Evolutionary conservation across 108 stramenopile genomes (phyloP), one percentile per base, ranked within the genome.

Genomic region (Cyclotella kingstonii): DNA sequence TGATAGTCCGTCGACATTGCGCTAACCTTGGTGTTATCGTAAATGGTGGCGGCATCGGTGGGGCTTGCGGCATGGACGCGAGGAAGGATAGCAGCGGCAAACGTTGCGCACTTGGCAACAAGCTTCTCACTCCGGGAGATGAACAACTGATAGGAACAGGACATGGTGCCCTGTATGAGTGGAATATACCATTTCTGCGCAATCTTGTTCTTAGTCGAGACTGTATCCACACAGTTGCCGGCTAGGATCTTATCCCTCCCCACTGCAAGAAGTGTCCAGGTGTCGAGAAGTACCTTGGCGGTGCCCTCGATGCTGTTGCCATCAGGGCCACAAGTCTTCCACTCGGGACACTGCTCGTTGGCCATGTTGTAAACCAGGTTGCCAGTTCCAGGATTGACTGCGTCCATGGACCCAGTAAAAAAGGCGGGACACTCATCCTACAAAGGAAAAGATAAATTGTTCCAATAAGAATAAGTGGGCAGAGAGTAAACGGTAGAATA

Each of bases 61-160:
- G 54, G 60, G 34, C 64, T 60, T 36, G 80, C 84, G 10, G 63
- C 70, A 47, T 82, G 71, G 41, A 93, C 55, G 17, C 82, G 38
- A 6, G 91, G 91, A 40, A 89, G 69, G 6, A 87, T 63, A 41
- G 80, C 70, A 18, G 88, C 87, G 49, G 88, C 91, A 58, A 89
- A 93, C 4, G 57, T 61, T 15, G 83, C 84, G 23, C 86, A 87
- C 50, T 87, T 84, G 8, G 84, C 83, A 25, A 78, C 60, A 25
- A 75, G 72, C 71, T 85, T 80, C 54, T 86, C 83, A 0, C 48
- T 75, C 12, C 63, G 63, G 18, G 49, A 55, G 22, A 77, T 68
- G 25, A 36, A 73, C 3, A 53, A 29, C 38, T 78, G 70, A 66
- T 89, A 85, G 0, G 87, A 84, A 36, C 89, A 87, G 18, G 80